These are phyloP conservation scores for Elsinoe australis DNA, from an alignment of 2,329 filamentous ascomycete species.

Conservation along the genomic window DNA sequence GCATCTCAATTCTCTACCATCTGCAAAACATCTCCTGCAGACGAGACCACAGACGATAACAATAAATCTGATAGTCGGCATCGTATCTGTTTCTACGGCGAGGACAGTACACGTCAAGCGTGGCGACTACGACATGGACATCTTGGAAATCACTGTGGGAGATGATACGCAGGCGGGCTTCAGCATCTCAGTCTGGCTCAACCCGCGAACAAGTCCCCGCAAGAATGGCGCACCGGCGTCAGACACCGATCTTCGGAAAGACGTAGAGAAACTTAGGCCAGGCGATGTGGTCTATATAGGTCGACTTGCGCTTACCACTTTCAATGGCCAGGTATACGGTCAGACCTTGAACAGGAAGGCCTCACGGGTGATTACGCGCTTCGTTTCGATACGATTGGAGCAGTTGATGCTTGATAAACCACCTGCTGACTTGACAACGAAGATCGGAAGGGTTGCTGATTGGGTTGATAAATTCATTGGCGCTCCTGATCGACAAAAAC, in stretches of 20 bases:
- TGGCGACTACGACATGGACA: conserved; percentile 45
- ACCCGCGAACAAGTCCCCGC: conserved; percentile 27
- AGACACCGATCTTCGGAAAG: conserved; percentile 33
- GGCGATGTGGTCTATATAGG: conserved; percentile 73
- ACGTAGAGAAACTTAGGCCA: conserved; percentile 46
- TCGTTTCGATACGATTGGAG: conserved; percentile 32
- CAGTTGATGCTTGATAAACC: neutral
- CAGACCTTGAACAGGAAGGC: conserved; percentile 67
- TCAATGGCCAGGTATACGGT: conserved; percentile 71
- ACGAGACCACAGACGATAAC: conserved; percentile 75
- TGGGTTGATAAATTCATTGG: conserved; percentile 20
- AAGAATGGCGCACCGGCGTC: conserved; percentile 21
- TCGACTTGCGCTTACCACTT: conserved; percentile 71
- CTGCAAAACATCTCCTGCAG: conserved; percentile 54
- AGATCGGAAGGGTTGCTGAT: conserved; percentile 18
- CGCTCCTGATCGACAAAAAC: too few species aligned
- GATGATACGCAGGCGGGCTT: conserved; percentile 81
- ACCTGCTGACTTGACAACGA: conserved; percentile 1
- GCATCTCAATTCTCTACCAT: conserved; percentile 63
- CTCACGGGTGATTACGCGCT: conserved; percentile 57
- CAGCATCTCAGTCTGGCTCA: conserved; percentile 75
- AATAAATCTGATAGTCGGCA: conserved; percentile 69
- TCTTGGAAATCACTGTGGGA: conserved; percentile 72
- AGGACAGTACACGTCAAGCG: conserved; percentile 61
- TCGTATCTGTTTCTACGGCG: conserved; percentile 63